These are phyloP conservation scores for Populus trichocarpa DNA, from an alignment of 441 rosid species.

Conservation along the genomic window DNA sequence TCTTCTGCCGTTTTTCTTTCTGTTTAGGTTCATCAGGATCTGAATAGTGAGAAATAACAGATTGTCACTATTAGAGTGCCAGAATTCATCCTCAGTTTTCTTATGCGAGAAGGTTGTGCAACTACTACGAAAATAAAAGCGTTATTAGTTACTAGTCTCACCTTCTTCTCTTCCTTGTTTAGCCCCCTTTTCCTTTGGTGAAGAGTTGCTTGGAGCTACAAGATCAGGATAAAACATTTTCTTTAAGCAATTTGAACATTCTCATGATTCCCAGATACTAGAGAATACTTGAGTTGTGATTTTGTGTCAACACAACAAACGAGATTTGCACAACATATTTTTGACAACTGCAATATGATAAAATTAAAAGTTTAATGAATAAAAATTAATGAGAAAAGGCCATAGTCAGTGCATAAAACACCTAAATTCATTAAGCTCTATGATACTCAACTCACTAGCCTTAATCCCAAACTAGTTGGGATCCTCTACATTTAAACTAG, in stretches of 20 bases:
- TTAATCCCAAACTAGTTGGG: not conserved
- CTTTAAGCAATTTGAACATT: conserved; percentile 9
- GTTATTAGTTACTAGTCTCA: conserved; percentile 29
- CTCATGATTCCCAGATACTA: not conserved
- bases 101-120: not conserved
- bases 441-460: not conserved
- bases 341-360: not conserved
- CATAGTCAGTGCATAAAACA: not conserved
- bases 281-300: not conserved
- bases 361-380: not conserved
- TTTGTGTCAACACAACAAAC: not conserved
- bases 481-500: not conserved
- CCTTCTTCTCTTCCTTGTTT: conserved; percentile 48
- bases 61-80: not conserved
- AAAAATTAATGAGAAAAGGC: not conserved
- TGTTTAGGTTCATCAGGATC: conserved; percentile 38
- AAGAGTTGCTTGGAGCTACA: conserved; percentile 37
- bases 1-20: conserved; percentile 57
- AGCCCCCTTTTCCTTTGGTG: conserved; percentile 29
- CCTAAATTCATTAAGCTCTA: not conserved
- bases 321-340: not conserved
- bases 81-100: conserved; percentile 5
- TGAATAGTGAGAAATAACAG: conserved; percentile 18
- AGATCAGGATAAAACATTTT: conserved; percentile 25
- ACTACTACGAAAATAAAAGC: not conserved